A percentile compares a stretch with the other conserved stretches of the same genome.
phyloP scores from a whole-genome alignment of 2,329 filamentous ascomycete genomes.

The Tympanopsis confertula region DNA sequence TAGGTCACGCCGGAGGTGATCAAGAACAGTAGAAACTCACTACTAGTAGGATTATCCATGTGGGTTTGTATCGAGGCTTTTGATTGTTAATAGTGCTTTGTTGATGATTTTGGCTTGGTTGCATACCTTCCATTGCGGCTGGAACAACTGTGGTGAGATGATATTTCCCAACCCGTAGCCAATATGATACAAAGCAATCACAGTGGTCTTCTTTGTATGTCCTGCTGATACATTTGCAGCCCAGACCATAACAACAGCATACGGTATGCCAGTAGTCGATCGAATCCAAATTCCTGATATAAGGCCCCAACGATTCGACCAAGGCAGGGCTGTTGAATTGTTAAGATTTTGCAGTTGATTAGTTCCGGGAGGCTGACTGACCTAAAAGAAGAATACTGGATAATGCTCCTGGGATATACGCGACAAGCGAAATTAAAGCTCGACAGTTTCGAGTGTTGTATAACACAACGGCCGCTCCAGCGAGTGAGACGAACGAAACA shows the following conservation, averaged over 20 bases:
- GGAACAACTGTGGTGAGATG: slow-evolving; percentile 22
- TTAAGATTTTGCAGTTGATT: neutral
- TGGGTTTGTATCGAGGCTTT: too few relatives aligned
- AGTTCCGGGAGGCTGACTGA: neutral
- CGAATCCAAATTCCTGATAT: slow-evolving; percentile 23
- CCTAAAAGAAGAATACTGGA: neutral
- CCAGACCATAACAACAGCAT: slow-evolving; percentile 25
- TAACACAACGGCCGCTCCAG: slow-evolving; percentile 13
- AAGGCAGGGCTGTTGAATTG: slow-evolving; percentile 13
- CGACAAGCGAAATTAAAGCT: slow-evolving; percentile 16
- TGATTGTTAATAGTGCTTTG: too few relatives aligned
- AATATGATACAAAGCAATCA: slow-evolving; percentile 24
- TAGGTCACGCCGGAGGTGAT: too few relatives aligned
- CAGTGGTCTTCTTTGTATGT: slow-evolving; percentile 29
- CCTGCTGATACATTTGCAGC: slow-evolving; percentile 22
- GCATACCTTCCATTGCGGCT: slow-evolving; percentile 9
- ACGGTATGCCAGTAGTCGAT: slow-evolving; percentile 20
- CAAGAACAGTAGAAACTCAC: too few relatives aligned
- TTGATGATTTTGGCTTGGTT: too few relatives aligned
- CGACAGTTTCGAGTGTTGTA: slow-evolving; percentile 13
- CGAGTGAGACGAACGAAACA: slow-evolving; percentile 12
- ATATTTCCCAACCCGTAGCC: slow-evolving; percentile 22
- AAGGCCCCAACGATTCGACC: slow-evolving; percentile 22
- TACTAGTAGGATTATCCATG: too few relatives aligned
- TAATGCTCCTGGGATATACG: slow-evolving; percentile 8